Percentiles rank a stretch among this genome's conserved stretches.
These are phyloP conservation scores for Penicillium sp. DNA, from an alignment of 2,329 filamentous ascomycete genomes.

Conservation along the genomic window DNA sequence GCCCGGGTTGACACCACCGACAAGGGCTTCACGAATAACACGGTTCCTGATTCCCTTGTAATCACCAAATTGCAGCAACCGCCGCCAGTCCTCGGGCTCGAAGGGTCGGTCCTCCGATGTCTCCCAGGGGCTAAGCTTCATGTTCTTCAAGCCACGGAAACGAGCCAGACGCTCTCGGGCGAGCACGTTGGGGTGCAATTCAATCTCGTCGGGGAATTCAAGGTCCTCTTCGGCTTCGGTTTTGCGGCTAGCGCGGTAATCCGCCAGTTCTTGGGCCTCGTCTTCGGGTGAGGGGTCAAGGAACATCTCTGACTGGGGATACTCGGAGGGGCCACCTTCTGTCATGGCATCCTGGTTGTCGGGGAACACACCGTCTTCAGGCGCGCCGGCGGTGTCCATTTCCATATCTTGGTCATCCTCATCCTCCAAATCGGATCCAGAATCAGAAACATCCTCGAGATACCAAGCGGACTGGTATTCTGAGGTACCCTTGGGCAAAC, in stretches of 20 bases:
- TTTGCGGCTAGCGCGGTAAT: conserved; percentile 72
- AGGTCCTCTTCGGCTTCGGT: conserved; percentile 83
- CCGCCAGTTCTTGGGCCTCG: conserved; percentile 73
- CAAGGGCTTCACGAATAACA: conserved; percentile 72
- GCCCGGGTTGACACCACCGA: conserved; percentile 81
- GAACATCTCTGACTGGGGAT: conserved; percentile 91
- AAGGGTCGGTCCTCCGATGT: conserved; percentile 79
- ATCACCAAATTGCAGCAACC: conserved; percentile 80
- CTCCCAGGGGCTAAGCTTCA: conserved; percentile 84
- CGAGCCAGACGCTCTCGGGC: conserved; percentile 79
- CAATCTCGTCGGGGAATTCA: conserved; percentile 96
- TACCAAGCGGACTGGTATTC: conserved; percentile 95
- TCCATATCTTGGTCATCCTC: conserved; percentile 59
- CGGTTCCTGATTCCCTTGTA: conserved; percentile 79
- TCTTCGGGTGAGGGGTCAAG: conserved; percentile 73
- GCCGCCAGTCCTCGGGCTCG: conserved; percentile 84
- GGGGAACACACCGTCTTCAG: conserved; percentile 73
- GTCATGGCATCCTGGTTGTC: conserved; percentile 56
- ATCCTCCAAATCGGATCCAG: conserved; percentile 77
- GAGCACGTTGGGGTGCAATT: conserved; percentile 79
- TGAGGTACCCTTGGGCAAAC: conserved; percentile 84
- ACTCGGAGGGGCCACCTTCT: conserved; percentile 78
- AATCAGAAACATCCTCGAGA: conserved; percentile 73
- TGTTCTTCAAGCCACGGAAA: conserved; percentile 87
- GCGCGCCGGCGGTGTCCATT: conserved; percentile 57